Percentiles rank a stretch among this genome's conserved stretches.
Conservation (phyloP, 2,329 filamentous ascomycete species). For the Dendryphion nanum region DNA sequence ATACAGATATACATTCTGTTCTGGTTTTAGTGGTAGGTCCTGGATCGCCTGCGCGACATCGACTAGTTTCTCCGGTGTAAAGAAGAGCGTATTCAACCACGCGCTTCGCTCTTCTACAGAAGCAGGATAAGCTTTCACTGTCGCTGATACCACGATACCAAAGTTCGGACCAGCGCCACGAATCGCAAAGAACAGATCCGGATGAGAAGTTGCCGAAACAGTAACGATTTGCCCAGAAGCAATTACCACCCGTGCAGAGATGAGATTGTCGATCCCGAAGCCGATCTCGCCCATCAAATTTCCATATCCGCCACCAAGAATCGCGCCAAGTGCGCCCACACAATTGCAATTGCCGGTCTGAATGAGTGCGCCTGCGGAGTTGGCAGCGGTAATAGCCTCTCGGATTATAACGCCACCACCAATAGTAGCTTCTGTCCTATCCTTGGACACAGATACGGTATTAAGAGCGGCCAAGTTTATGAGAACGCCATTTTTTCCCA, state of each 20-base stretch:
- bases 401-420: constrained; percentile 38
- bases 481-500: constrained; percentile 23
- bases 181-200: constrained; percentile 39
- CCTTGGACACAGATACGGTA: constrained; percentile 18
- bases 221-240: constrained; percentile 30
- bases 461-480: constrained; percentile 30
- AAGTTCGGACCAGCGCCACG: constrained; percentile 38
- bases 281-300: constrained; percentile 55
- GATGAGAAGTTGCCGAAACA: constrained; percentile 19
- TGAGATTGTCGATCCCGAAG: constrained; percentile 52
- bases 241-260: constrained; percentile 23
- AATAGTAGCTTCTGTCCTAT: constrained; percentile 24
- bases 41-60: constrained; percentile 38
- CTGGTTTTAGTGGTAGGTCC: constrained; percentile 33
- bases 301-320: constrained; percentile 56
- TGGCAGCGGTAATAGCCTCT: constrained; percentile 36
- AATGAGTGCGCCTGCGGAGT: constrained; percentile 30
- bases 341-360: constrained; percentile 33
- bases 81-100: constrained; percentile 25
- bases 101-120: constrained; percentile 23
- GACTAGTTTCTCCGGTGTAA: constrained; percentile 26
- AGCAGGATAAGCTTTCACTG: constrained; percentile 33
- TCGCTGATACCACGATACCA: constrained; percentile 37
- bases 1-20: constrained; percentile 38
- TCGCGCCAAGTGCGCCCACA: constrained; percentile 27